These are phyloP conservation scores for Larix kaempferi DNA, from an alignment of 75 land plant species.

Conservation along the genomic window DNA sequence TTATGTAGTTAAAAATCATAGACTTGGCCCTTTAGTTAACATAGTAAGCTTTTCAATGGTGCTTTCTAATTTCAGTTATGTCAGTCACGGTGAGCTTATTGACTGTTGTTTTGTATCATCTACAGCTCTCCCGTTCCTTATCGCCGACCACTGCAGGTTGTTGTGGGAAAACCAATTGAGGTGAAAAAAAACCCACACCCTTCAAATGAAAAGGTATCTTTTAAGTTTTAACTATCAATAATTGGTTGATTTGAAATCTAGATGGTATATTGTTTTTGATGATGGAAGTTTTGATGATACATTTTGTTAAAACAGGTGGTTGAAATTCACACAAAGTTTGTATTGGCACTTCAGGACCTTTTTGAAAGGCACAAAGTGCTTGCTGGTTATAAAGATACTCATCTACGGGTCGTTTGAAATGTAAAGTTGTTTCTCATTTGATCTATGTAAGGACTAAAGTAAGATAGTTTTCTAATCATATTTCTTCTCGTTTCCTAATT, in stretches of 20 bases:
- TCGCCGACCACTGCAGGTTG: constrained; percentile 66
- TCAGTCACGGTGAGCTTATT: not conserved
- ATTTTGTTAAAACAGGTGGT: constrained; percentile 40
- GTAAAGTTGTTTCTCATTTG: no score
- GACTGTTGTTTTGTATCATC: not conserved
- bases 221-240: not conserved
- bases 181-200: constrained; percentile 66
- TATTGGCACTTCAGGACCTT: constrained; percentile 54
- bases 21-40: not conserved
- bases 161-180: constrained; percentile 87
- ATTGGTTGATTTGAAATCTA: not conserved
- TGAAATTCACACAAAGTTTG: constrained; percentile 56
- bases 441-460: no score
- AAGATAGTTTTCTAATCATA: no score
- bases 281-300: not conserved
- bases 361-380: constrained; percentile 68
- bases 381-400: constrained; percentile 55
- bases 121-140: constrained; percentile 81
- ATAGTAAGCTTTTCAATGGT: not conserved
- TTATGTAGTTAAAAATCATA: not conserved
- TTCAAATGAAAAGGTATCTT: constrained; percentile 69
- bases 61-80: not conserved
- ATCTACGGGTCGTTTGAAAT: constrained; percentile 53
- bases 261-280: not conserved
- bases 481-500: no score